These are phyloP conservation scores for Solanum sejunctum DNA, from an alignment of 257 asterid genomes.

Conservation along the genomic window DNA sequence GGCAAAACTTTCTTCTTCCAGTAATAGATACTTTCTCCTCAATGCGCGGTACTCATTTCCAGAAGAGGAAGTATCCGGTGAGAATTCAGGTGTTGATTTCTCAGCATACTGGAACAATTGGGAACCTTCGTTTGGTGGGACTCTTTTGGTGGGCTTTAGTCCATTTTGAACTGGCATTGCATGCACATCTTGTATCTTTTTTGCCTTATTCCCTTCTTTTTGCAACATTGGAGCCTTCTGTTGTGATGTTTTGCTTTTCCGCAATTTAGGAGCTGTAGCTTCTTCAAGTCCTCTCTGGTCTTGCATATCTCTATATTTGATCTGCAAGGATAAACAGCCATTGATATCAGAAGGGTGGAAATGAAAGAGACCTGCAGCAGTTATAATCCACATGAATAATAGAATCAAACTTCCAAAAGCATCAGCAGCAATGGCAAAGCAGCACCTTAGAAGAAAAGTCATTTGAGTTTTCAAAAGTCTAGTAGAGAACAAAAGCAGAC, in stretches of 20 bases:
- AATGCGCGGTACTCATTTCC: constrained; percentile 62
- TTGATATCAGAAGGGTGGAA: background rate
- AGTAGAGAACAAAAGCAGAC: background rate
- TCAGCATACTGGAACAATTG: constrained; percentile 20
- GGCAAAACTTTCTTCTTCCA: constrained; percentile 72
- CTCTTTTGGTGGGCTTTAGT: constrained; percentile 37
- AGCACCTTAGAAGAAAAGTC: background rate
- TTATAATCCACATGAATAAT: background rate
- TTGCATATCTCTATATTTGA: constrained; percentile 23
- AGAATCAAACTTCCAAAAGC: background rate
- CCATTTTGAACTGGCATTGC: constrained; percentile 22
- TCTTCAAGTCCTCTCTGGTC: constrained; percentile 37
- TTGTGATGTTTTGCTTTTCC: constrained; percentile 40
- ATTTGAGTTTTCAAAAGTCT: background rate
- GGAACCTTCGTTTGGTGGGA: constrained; percentile 11
- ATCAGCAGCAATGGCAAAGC: background rate
- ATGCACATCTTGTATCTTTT: constrained; percentile 15
- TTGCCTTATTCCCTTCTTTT: constrained; percentile 24
- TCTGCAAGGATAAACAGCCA: background rate
- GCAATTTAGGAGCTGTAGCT: constrained; percentile 25
- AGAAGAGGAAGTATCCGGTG: constrained; percentile 28
- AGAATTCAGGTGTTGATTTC: constrained; percentile 26
- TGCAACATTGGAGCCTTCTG: constrained; percentile 23
- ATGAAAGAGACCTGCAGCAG: background rate
- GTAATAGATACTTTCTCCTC: constrained; percentile 62